Base-by-base conservation (phyloP, 2,329 filamentous ascomycete species). In the Chalaropsis thielavioides region DNA sequence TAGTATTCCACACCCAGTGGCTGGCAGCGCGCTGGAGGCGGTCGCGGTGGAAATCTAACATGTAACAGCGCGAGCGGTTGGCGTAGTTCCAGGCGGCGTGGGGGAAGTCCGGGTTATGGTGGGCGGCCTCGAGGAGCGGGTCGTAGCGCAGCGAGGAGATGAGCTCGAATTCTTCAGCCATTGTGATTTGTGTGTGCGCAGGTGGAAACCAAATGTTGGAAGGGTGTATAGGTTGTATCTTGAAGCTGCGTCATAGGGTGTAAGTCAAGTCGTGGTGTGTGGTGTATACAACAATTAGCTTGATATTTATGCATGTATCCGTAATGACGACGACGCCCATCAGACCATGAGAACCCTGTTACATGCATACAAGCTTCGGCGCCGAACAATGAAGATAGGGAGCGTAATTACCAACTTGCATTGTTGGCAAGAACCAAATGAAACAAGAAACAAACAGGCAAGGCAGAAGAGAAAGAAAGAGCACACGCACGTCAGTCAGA, bases 111-210 rank as follows among this genome's bases (percentile, higher is more conserved):
- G 71, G 70, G 65, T 75, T 73, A 64, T 74, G 73, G 10, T 76
- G 74, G 43, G 79, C 74, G 7, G 74, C 68, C 7, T 76, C 71
- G 44, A 92, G 80, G 1, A 72, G 71, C 17, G 81, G 79, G 69
- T 92, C 89, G 72, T 86, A 90, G 64, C 89, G 85, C 65, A 91
- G 77, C 0, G 88, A 87, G 2, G 86, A 87, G 71, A 89, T 87
- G 40, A 92, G 76, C 60, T 80, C 75, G 69, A 90, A 88, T 1
- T 75, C 71, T 17, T 75, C 71, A 13, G 72, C 68, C 75, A 77
- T 77, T 51, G 49, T 3, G 15, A 13, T 13, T 15, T 56, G 17
- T 49, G 44, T 3, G 22, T 56, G 24, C 5, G 24, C 51, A 6
- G 11, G 3, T 31, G 22, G 1, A 27, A 31, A 31, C 2, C 10